Percentiles rank a stretch among this genome's conserved stretches.
Conservation (phyloP, 1,139 yeast genomes). For the Meyerozyma sp. region DNA sequence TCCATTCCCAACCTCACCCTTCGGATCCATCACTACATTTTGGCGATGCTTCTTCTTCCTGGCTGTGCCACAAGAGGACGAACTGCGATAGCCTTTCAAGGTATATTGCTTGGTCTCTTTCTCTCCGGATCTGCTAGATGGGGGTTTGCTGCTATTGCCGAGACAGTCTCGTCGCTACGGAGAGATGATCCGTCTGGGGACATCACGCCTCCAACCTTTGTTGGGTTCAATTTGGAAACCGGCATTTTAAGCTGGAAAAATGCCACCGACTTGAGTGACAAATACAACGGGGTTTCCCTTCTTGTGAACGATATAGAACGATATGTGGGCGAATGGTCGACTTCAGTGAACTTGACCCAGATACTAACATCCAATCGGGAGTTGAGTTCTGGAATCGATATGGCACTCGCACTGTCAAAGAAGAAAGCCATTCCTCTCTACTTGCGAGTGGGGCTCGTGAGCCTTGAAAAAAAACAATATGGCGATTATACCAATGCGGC, state of each 20-base stretch:
- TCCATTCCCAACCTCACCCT: conserved; percentile 65
- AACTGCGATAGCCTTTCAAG: conserved; percentile 72
- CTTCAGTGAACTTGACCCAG: conserved; percentile 33
- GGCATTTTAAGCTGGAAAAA: conserved; percentile 34
- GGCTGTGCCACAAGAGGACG: conserved; percentile 81
- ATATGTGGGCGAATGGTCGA: conserved; percentile 48
- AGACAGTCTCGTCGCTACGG: conserved; percentile 61
- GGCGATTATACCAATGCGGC: conserved; percentile 61
- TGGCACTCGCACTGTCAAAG: conserved; percentile 12
- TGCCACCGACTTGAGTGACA: conserved; percentile 4
- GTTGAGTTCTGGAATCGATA: conserved; percentile 7
- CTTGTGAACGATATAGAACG: conserved; percentile 77
- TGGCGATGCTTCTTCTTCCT: conserved; percentile 74
- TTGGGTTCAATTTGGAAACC: conserved; percentile 25
- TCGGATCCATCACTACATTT: conserved; percentile 83
- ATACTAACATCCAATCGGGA: conserved; percentile 29
- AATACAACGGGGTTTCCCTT: conserved; percentile 50
- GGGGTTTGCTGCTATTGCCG: conserved; percentile 90
- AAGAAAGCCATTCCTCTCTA: conserved; percentile 38
- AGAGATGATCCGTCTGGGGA: conserved; percentile 73
- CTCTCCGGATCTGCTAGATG: conserved; percentile 86
- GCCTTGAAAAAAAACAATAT: conserved; percentile 30
- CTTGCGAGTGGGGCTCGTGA: conserved; percentile 50
- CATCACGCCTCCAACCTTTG: conserved; percentile 52
- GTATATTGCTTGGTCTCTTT: conserved; percentile 73